Conservation (phyloP, 2,329 filamentous ascomycete species). For the Fusarium stilboides region DNA sequence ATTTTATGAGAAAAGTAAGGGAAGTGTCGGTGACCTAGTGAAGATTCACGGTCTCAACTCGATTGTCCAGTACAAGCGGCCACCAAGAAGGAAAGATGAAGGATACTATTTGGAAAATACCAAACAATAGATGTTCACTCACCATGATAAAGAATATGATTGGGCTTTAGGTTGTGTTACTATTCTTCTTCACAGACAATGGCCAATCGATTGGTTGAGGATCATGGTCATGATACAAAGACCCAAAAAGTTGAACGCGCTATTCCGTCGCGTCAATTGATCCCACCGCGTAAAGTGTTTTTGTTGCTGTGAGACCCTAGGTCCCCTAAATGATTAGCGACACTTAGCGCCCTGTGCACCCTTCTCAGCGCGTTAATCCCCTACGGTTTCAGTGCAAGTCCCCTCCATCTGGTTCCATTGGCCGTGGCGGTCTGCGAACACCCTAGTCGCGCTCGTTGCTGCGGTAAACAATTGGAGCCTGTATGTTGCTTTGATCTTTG, state of each 20-base stretch:
- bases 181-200: slow-evolving; percentile 27
- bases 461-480: slow-evolving; percentile 52
- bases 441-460: slow-evolving; percentile 50
- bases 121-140: slow-evolving; percentile 18
- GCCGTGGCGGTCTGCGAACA: slow-evolving; percentile 18
- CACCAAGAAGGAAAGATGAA: slow-evolving; percentile 9
- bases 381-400: slow-evolving; percentile 44
- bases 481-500: slow-evolving; percentile 22
- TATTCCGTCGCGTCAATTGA: slow-evolving; percentile 47
- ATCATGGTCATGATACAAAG: slow-evolving; percentile 23
- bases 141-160: slow-evolving; percentile 40
- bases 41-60: slow-evolving; percentile 25
- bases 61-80: slow-evolving; percentile 3
- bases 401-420: slow-evolving; percentile 40
- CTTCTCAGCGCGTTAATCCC: slow-evolving; percentile 24
- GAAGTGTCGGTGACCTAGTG: slow-evolving; percentile 8
- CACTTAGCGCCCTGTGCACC: slow-evolving; percentile 32
- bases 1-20: neutral
- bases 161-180: slow-evolving; percentile 18
- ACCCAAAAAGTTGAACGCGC: slow-evolving; percentile 34
- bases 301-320: slow-evolving; percentile 43
- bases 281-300: slow-evolving; percentile 56
- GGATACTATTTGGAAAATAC: neutral
- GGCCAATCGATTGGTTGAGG: slow-evolving; percentile 35
- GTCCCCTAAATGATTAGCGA: slow-evolving; percentile 23